Percentiles rank a stretch among this genome's conserved stretches.
Conservation (phyloP, 2,329 filamentous ascomycete genomes). For the Aureobasidium leucospermi region DNA sequence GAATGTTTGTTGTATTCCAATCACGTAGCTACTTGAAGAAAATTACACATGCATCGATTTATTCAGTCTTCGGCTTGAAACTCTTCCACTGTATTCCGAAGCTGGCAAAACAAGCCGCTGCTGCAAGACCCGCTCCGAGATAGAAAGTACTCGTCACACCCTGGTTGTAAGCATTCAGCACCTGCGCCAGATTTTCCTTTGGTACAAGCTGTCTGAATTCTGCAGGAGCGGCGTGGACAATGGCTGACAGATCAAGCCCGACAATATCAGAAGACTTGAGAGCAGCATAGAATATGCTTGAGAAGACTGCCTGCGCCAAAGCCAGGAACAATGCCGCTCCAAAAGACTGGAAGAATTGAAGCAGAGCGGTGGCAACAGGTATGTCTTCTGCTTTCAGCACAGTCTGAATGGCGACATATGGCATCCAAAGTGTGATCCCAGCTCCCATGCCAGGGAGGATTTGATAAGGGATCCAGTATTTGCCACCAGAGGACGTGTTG, state of each 20-base stretch:
- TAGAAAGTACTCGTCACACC: constrained; percentile 2
- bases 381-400: constrained; percentile 36
- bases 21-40: too few relatives aligned
- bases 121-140: constrained; percentile 1
- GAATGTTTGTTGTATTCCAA: too few relatives aligned
- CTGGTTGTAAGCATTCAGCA: background rate
- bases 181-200: background rate
- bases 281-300: background rate
- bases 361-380: constrained; percentile 27
- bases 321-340: background rate
- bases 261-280: background rate
- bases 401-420: constrained; percentile 40
- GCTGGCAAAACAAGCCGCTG: background rate
- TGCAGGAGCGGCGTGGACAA: background rate
- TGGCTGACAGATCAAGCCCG: background rate
- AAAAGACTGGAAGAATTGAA: constrained; percentile 6
- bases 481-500: constrained; percentile 30
- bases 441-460: constrained; percentile 34
- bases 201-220: background rate
- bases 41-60: too few relatives aligned
- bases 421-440: constrained; percentile 43
- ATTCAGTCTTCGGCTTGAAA: background rate
- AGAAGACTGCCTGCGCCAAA: background rate
- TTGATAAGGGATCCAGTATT: constrained; percentile 34
- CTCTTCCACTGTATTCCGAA: constrained; percentile 6